Evolutionary conservation across 2,329 filamentous ascomycete species (phyloP).

Genomic region (Aureobasidium musti): DNA sequence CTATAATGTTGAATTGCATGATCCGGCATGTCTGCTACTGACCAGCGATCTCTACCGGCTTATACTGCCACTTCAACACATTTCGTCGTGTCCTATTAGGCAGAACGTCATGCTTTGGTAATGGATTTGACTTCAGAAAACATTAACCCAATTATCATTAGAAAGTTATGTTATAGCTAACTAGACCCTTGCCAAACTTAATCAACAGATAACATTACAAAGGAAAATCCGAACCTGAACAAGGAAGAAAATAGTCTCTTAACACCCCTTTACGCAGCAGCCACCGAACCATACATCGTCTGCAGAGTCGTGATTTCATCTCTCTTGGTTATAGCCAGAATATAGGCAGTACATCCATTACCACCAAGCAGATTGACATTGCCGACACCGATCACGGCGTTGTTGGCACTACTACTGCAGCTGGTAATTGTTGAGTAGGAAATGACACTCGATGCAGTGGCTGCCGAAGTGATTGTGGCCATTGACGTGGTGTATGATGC

Average conservation of each 20-base stretch:
- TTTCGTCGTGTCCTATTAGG: too few species aligned
- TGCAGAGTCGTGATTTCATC: slow-evolving; percentile 4
- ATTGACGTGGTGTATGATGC: neutral
- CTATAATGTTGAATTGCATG: neutral
- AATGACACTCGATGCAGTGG: neutral
- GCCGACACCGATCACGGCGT: neutral
- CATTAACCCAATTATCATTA: too few species aligned
- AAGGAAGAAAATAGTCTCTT: neutral
- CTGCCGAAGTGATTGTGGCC: neutral
- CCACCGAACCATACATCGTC: neutral
- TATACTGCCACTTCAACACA: too few species aligned
- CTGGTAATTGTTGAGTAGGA: neutral
- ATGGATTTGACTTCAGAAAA: too few species aligned
- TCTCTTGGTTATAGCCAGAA: neutral
- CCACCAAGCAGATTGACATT: neutral
- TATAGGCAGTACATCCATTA: neutral
- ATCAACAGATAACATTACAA: neutral
- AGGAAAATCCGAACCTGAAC: neutral
- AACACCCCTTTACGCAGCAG: neutral
- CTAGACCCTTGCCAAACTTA: too few species aligned
- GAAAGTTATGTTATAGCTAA: too few species aligned
- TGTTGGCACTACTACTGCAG: neutral
- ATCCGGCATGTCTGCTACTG: neutral
- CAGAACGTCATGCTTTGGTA: too few species aligned
- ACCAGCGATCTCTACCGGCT: too few species aligned